A percentile compares a stretch with the other conserved stretches of the same genome.
These are phyloP conservation scores for Trichoderma atrobrunneum DNA, from an alignment of 2,329 filamentous ascomycete species.

Conservation along the genomic window DNA sequence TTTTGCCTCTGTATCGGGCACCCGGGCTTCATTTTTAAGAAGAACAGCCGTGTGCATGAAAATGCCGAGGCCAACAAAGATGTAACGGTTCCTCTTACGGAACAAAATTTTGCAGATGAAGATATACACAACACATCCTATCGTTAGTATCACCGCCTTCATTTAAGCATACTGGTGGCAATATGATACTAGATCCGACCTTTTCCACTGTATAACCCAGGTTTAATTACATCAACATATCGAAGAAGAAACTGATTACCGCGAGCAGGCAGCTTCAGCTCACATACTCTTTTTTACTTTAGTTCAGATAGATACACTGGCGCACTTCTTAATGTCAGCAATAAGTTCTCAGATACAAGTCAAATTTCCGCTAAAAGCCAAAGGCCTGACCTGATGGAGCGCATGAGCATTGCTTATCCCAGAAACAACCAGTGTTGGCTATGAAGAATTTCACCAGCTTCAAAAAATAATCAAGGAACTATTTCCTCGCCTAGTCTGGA, in stretches of 20 bases:
- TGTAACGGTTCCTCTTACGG: background rate
- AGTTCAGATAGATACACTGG: background rate
- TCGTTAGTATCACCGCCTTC: background rate
- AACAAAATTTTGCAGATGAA: background rate
- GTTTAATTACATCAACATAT: background rate
- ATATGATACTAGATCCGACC: background rate
- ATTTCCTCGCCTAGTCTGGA: background rate
- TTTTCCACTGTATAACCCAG: background rate
- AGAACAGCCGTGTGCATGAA: background rate
- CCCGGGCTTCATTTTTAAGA: background rate
- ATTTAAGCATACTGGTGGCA: background rate
- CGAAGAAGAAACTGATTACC: background rate
- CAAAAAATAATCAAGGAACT: background rate
- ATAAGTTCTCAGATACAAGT: background rate
- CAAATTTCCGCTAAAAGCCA: background rate
- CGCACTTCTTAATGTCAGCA: background rate
- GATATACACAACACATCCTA: background rate
- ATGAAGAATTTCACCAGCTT: background rate
- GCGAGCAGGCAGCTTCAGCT: background rate
- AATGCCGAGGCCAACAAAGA: background rate
- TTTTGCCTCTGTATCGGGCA: background rate
- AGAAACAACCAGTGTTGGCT: background rate
- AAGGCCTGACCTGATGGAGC: background rate
- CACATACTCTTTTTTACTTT: background rate
- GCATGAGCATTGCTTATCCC: background rate